Evolutionary conservation across 176 grass and related monocot genomes (phyloP), one percentile per base, ranked within the genome.

Genomic region (Paspalum vaginatum): DNA sequence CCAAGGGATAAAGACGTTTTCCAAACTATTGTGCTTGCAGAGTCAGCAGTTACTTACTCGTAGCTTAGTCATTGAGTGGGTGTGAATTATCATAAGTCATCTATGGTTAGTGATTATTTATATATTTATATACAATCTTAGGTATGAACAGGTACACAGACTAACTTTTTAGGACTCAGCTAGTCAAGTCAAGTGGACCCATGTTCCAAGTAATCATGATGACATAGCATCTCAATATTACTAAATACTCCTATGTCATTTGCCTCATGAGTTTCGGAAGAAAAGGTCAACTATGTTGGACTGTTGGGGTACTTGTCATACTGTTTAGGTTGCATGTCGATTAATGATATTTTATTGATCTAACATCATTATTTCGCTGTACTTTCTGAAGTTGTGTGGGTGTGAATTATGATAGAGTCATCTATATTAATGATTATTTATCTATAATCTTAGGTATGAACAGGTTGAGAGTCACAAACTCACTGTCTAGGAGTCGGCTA

Each of bases 281-380:
- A 59, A 58, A 48, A 81, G 24, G 52, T 58, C 65, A 70, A 74
- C 37, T 74, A 20, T 74, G 32, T 37, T 42, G 70, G 32, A 55
- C 4, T 40, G n/a, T n/a, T n/a, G n/a, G n/a, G n/a, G n/a, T n/a
- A 74, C 17, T 54, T 27, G 4, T 24, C 42, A 42, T 14, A 42
- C 6, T 57, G 9, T 74, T 57, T 42, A 41, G 38, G 17, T 74
- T 57, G 72, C 37, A 42, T 5, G 2, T 57, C 41, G 52, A 22
- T 42, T n/a, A 42, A 32, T 3, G 44, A 59, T 44, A 37, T 54
- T 58, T 16, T 44, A 41, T 75, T 43, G 3, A 59, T 12, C 20
- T 44, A 59, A 26, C 12, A 43, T 25, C 20, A 42, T 37, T 15
- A 57, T 2, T 74, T 57, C 52, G 1, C 1, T 51, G 46, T 51